Evolutionary conservation across 83 land plant species (phyloP).

Genomic region (Larix sibirica): DNA sequence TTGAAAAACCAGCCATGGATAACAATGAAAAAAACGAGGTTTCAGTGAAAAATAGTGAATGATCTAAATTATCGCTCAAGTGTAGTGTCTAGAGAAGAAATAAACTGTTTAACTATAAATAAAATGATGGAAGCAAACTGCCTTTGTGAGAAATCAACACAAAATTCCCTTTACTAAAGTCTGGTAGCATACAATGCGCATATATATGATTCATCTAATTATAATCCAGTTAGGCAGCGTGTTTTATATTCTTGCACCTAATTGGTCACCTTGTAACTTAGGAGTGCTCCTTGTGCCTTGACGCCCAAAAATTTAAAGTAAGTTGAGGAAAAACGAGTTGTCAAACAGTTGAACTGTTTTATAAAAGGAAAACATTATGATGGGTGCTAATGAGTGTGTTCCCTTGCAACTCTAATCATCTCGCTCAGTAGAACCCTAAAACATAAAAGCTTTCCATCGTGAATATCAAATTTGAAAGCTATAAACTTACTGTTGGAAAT

Average conservation of each 20-base stretch:
- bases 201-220: not conserved
- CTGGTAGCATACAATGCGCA: not conserved
- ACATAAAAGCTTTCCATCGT: too few relatives aligned
- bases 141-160: not conserved
- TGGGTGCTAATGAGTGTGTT: too few relatives aligned
- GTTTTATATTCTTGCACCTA: not conserved
- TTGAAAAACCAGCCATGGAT: not conserved
- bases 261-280: not conserved
- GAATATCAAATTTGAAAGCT: too few relatives aligned
- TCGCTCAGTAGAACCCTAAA: too few relatives aligned
- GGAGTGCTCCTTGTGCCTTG: not conserved
- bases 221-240: not conserved
- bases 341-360: too few relatives aligned
- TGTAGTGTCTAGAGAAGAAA: not conserved
- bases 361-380: too few relatives aligned
- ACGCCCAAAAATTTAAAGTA: too few relatives aligned
- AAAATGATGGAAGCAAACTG: not conserved
- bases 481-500: too few relatives aligned
- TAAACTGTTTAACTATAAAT: not conserved
- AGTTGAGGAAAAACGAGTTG: too few relatives aligned
- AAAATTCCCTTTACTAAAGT: not conserved
- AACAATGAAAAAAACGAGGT: not conserved
- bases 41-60: not conserved
- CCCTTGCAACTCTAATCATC: too few relatives aligned
- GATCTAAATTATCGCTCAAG: not conserved